Base-by-base conservation (phyloP, 1,284 basidiomycete genomes). In the Ustilago tritici region DNA sequence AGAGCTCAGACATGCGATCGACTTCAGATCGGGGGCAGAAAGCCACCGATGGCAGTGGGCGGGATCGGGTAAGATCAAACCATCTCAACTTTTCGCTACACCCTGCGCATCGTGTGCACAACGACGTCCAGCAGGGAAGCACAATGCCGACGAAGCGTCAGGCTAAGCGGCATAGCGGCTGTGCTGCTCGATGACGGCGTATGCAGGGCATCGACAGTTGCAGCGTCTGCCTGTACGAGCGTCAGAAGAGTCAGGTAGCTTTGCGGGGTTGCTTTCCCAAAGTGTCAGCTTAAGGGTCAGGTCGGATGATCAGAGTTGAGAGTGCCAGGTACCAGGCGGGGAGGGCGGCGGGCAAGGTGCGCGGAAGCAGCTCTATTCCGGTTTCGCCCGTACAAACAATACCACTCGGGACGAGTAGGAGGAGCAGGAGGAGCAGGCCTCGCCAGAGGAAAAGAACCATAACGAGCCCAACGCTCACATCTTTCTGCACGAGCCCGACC, bases 351-450 rank as follows among this genome's bases (percentile, higher is more conserved):
- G 57, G 19, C 8, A 28, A 40, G 38, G 28, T 28, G 54, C 31
- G 38, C 38, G 41, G 35, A 35, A 31, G 61, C n/a, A 55, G 34
- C n/a, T 28, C 31, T 40, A 2, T 67, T 57, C 65, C 70, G 65
- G 65, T 68, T 73, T 68, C 49, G 57, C 49, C 65, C 61, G 52
- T 38, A 14, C 17, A 11, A 56, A n/a, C n/a, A 66, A 65, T 60
- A 70, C 62, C 67, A 64, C 54, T 65, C 69, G 69, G 63, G 38
- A 62, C 19, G 53, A 41, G 56, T 53, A 66, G 60, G 56, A 35
- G 54, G 1, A 1, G 54, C 31, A 28, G 47, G 17, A 31, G 32
- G 35, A 34, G 46, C 11, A 31, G 23, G 50, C 49, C 10, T n/a
- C 34, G 32, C 31, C 34, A 35, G 31, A 53, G 40, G 40, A 12